These are phyloP conservation scores for Pinus tabuliformis DNA, from an alignment of 75 land plant species.

Conservation along the genomic window DNA sequence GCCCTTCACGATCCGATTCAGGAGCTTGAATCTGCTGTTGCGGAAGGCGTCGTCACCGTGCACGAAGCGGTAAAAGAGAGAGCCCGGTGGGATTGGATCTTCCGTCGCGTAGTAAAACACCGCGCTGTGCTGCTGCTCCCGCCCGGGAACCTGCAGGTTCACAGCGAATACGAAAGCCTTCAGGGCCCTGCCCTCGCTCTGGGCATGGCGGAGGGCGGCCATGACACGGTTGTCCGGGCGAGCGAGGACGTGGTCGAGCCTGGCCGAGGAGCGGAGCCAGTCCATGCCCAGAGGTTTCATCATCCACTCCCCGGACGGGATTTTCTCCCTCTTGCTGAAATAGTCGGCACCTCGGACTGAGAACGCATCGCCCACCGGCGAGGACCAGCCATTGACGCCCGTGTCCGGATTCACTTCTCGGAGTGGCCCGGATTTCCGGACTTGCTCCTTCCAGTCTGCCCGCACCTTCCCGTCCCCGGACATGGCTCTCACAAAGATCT, in stretches of 20 bases:
- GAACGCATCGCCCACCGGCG: constrained; percentile 30
- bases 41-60: constrained; percentile 49
- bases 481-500: no score
- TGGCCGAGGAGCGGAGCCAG: constrained; percentile 69
- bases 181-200: constrained; percentile 6
- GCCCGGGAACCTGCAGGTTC: constrained; percentile 45
- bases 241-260: constrained; percentile 72
- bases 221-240: constrained; percentile 77
- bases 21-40: constrained; percentile 41
- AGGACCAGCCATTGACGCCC: constrained; percentile 43
- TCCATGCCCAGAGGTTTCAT: constrained; percentile 59
- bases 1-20: constrained; percentile 41
- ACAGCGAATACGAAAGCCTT: constrained; percentile 36
- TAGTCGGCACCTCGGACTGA: constrained; percentile 27
- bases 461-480: no score
- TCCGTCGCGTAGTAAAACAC: constrained; percentile 48
- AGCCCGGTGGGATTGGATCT: constrained; percentile 25
- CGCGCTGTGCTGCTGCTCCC: constrained; percentile 38
- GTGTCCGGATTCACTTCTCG: constrained; percentile 25
- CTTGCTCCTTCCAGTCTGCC: constrained; percentile 32
- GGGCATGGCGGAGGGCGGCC: constrained; percentile 33
- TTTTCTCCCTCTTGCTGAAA: constrained; percentile 26
- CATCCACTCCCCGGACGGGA: constrained; percentile 22
- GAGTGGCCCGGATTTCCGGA: constrained; percentile 29
- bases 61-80: constrained; percentile 40